Conservation (phyloP, 140 eudicot genomes). For the Senecio squalidus region DNA sequence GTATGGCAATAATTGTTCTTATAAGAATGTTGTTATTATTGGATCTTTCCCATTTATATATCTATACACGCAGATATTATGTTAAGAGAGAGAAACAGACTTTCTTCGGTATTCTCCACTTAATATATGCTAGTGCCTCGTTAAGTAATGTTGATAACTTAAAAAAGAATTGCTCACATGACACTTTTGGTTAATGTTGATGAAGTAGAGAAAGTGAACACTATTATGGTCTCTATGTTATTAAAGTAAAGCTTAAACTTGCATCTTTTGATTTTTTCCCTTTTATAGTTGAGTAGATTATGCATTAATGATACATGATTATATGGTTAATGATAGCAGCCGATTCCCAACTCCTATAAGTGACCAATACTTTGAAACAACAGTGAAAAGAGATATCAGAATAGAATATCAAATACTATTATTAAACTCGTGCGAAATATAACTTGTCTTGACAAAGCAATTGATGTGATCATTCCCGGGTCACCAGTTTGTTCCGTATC, state of each 20-base stretch:
- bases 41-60: no score
- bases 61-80: no score
- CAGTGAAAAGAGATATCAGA: conserved; percentile 26
- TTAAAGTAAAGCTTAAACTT: conserved; percentile 3
- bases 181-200: conserved; percentile 12
- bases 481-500: conserved; percentile 13
- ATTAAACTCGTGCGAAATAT: conserved; percentile 19
- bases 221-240: conserved; percentile 7
- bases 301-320: conserved; percentile 19
- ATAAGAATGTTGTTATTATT: no score
- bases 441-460: conserved; percentile 16
- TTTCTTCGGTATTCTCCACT: conserved; percentile 15
- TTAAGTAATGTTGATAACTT: conserved; percentile 10
- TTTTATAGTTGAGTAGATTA: conserved; percentile 3
- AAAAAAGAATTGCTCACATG: conserved; percentile 17
- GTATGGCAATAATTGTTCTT: no score
- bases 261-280: conserved; percentile 10
- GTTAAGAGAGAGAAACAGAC: conserved; percentile 3
- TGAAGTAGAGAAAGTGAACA: conserved; percentile 15
- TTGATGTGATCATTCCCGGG: conserved; percentile 19
- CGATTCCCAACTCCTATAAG: conserved; percentile 6
- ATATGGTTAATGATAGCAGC: conserved; percentile 21
- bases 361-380: conserved; percentile 2
- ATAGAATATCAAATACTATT: conserved; percentile 5
- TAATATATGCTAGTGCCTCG: conserved; percentile 15